Conservation (phyloP, 176 grass and related monocot genomes). For the Carex kokanica region DNA sequence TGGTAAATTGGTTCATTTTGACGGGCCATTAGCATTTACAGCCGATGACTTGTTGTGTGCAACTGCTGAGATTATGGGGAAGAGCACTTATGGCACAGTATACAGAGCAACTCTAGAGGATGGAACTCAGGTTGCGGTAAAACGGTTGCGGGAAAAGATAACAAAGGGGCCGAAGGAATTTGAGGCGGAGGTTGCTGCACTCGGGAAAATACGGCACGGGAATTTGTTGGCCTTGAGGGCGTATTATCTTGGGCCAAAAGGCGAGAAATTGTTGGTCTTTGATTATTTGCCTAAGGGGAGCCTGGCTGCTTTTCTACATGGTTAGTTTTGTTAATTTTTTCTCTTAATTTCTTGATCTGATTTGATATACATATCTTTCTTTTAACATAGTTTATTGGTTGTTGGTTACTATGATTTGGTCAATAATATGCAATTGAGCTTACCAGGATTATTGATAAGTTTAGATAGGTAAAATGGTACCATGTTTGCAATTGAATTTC, state of each 20-base stretch:
- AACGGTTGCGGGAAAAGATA: slow-evolving; percentile 71
- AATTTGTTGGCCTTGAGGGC: slow-evolving; percentile 54
- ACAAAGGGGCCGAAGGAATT: slow-evolving; percentile 70
- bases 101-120: slow-evolving; percentile 75
- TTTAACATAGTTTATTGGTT: not conserved
- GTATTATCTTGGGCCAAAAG: slow-evolving; percentile 59
- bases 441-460: not conserved
- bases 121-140: slow-evolving; percentile 58
- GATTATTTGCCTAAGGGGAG: slow-evolving; percentile 63
- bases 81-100: slow-evolving; percentile 69
- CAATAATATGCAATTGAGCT: not conserved
- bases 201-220: slow-evolving; percentile 48
- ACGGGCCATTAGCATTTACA: slow-evolving; percentile 58
- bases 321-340: slow-evolving; percentile 19
- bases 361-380: not conserved
- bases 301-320: slow-evolving; percentile 55
- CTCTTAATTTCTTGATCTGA: not conserved
- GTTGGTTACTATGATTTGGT: not conserved
- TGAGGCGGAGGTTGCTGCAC: slow-evolving; percentile 45
- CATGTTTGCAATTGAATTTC: not conserved
- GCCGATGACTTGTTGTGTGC: slow-evolving; percentile 75
- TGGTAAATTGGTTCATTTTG: slow-evolving; percentile 73
- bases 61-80: slow-evolving; percentile 61
- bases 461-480: not conserved
- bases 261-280: slow-evolving; percentile 72